A percentile compares a stretch with the other conserved stretches of the same genome.
phyloP scores from a whole-genome alignment of 208 protist species.

The Paratrypanosoma confusum region DNA sequence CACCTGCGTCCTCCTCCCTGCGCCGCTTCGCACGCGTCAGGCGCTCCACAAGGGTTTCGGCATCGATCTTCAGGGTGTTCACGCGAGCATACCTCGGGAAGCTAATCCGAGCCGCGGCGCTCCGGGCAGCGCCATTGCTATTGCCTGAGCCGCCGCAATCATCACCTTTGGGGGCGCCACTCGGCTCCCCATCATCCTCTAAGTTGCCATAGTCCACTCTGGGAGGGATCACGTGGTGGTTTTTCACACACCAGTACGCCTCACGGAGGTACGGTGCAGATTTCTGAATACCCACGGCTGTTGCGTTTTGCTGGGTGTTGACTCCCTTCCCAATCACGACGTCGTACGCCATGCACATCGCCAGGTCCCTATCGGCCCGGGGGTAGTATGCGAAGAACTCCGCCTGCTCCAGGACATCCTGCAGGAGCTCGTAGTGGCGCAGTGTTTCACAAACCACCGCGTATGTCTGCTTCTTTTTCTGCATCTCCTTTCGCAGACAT shows the following conservation, averaged over 20 bases:
- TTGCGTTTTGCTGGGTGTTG: conserved; percentile 73
- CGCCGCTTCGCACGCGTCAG: conserved; percentile 25
- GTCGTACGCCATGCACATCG: conserved; percentile 83
- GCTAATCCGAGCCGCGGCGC: conserved; percentile 10
- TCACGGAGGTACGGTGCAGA: conserved; percentile 64
- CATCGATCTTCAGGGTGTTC: conserved; percentile 77
- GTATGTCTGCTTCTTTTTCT: conserved; percentile 89
- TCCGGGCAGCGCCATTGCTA: not conserved
- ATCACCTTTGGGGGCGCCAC: not conserved
- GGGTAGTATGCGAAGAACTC: conserved; percentile 84
- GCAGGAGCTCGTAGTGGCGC: conserved; percentile 74
- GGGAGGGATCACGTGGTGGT: conserved; percentile 67
- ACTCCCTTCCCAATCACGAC: conserved; percentile 78
- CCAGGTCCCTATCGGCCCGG: conserved; percentile 46
- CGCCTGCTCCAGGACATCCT: conserved; percentile 66
- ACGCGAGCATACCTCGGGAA: conserved; percentile 79
- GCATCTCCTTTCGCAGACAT: conserved; percentile 86
- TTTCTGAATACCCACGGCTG: conserved; percentile 56
- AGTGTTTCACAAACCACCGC: conserved; percentile 87
- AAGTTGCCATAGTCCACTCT: conserved; percentile 23
- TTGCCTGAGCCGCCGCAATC: not conserved
- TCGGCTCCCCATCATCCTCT: conserved; percentile 3
- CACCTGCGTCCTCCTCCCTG: conserved; percentile 4
- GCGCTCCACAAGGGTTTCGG: conserved; percentile 50
- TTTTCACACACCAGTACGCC: conserved; percentile 64